phyloP scores from a whole-genome alignment of 352 stramenopile species.

The Phytophthora agathidicida region DNA sequence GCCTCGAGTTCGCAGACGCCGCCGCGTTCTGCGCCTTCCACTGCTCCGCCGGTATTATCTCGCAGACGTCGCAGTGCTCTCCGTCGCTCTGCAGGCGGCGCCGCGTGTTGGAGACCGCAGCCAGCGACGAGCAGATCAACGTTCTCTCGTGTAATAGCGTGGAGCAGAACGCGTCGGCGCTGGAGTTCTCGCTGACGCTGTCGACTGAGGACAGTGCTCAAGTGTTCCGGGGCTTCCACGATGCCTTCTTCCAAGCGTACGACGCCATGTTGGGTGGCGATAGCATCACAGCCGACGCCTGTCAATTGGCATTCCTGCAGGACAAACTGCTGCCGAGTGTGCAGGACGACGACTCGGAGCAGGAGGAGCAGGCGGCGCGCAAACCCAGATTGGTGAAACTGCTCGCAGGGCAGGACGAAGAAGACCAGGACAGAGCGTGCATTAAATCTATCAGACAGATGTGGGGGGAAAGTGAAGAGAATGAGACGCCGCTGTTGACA shows the following conservation, averaged over 20 bases:
- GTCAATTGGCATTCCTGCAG: conserved; percentile 70
- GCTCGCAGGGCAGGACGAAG: conserved; percentile 4
- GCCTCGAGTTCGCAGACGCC: conserved; percentile 49
- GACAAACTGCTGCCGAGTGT: conserved; percentile 56
- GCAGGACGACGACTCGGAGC: conserved; percentile 31
- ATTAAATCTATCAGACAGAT: conserved; percentile 43
- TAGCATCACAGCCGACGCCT: conserved; percentile 64
- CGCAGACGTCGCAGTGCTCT: conserved; percentile 22
- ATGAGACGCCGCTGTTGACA: conserved; percentile 64
- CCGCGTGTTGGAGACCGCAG: conserved; percentile 7
- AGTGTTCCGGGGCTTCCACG: conserved; percentile 61
- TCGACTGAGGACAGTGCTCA: conserved; percentile 36
- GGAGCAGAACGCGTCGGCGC: conserved; percentile 34
- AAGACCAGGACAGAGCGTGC: conserved; percentile 53
- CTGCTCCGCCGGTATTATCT: conserved; percentile 47
- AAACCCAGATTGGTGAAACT: conserved; percentile 69
- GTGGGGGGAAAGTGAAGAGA: conserved; percentile 40
- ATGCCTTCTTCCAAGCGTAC: conserved; percentile 68
- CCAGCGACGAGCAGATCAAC: conserved; percentile 30
- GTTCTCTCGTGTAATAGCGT: conserved; percentile 48
- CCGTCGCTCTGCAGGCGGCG: conserved; percentile 18
- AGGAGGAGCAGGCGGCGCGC: conserved; percentile 25
- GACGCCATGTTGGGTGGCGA: conserved; percentile 66
- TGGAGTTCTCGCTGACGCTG: conserved; percentile 46
- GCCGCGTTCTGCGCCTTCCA: conserved; percentile 64